A percentile compares a stretch with the other conserved stretches of the same genome.
Evolutionary conservation across 2,329 filamentous ascomycete genomes (phyloP).

Genomic region (Fonsecaea monophora): DNA sequence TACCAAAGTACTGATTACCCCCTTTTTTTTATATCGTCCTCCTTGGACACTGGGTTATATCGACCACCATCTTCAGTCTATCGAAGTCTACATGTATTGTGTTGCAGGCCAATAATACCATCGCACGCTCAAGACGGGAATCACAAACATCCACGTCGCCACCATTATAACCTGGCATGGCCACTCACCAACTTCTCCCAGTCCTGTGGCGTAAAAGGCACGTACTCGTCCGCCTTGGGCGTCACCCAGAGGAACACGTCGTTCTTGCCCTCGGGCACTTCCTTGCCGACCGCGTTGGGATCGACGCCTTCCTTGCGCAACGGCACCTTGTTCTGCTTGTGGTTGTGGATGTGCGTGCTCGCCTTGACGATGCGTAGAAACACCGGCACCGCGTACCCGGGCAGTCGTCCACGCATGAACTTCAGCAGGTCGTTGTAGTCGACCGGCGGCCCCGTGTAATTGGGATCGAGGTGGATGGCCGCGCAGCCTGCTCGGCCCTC

Average conservation of each 20-base stretch:
- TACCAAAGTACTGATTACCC: no score
- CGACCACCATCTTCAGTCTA: no score
- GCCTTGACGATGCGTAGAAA: constrained; percentile 70
- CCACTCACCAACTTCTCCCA: constrained; percentile 31
- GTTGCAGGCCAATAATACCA: no score
- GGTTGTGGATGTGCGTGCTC: constrained; percentile 72
- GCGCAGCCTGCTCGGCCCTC: constrained; percentile 86
- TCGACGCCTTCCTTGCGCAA: constrained; percentile 51
- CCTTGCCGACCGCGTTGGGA: constrained; percentile 35
- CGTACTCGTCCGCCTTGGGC: constrained; percentile 33
- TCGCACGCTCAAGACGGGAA: no score
- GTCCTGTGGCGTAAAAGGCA: constrained; percentile 31
- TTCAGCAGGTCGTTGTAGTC: constrained; percentile 66
- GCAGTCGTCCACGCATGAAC: constrained; percentile 66
- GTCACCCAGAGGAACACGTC: constrained; percentile 45
- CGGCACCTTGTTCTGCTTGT: constrained; percentile 80
- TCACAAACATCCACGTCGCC: no score
- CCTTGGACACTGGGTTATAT: no score
- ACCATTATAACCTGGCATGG: constrained; percentile 45
- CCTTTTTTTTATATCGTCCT: no score
- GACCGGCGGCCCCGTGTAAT: constrained; percentile 52
- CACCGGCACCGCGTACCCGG: constrained; percentile 76
- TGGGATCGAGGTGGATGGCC: constrained; percentile 66
- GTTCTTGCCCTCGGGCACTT: constrained; percentile 35
- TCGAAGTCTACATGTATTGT: no score